phyloP scores from a whole-genome alignment of 2,329 filamentous ascomycete genomes.

The Ascochyta viciae-villosae region DNA sequence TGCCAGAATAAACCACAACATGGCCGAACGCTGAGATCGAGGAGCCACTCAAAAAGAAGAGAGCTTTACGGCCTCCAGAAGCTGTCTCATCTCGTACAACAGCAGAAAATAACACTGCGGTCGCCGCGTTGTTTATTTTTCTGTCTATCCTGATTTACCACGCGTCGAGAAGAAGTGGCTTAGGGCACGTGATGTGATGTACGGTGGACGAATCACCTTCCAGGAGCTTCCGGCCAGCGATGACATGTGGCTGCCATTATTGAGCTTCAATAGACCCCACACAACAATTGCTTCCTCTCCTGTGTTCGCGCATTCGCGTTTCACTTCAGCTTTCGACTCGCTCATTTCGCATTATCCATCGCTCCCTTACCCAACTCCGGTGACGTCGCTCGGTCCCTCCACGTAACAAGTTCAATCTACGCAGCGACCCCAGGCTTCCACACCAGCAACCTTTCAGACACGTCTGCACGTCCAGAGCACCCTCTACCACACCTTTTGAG shows the following conservation, averaged over 20 bases:
- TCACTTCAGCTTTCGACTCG: background rate
- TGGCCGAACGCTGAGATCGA: too few relatives aligned
- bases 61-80: too few relatives aligned
- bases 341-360: slow-evolving; percentile 18
- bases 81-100: too few relatives aligned
- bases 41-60: too few relatives aligned
- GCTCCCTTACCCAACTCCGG: slow-evolving; percentile 15
- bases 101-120: too few relatives aligned
- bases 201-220: slow-evolving; percentile 27
- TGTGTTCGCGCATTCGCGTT: background rate
- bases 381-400: slow-evolving; percentile 30
- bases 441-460: slow-evolving; percentile 16
- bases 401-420: slow-evolving; percentile 27
- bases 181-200: slow-evolving; percentile 7
- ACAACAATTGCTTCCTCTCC: slow-evolving; percentile 12
- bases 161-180: too few relatives aligned
- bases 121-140: too few relatives aligned
- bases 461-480: slow-evolving; percentile 3
- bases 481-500: background rate
- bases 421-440: slow-evolving; percentile 35
- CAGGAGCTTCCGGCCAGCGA: slow-evolving; percentile 40
- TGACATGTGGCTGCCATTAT: slow-evolving; percentile 40
- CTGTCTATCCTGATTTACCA: too few relatives aligned
- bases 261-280: slow-evolving; percentile 24
- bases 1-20: too few relatives aligned